Evolutionary conservation across 23 red algal species (phyloP).

Genomic region (Gracilariopsis chorda): DNA sequence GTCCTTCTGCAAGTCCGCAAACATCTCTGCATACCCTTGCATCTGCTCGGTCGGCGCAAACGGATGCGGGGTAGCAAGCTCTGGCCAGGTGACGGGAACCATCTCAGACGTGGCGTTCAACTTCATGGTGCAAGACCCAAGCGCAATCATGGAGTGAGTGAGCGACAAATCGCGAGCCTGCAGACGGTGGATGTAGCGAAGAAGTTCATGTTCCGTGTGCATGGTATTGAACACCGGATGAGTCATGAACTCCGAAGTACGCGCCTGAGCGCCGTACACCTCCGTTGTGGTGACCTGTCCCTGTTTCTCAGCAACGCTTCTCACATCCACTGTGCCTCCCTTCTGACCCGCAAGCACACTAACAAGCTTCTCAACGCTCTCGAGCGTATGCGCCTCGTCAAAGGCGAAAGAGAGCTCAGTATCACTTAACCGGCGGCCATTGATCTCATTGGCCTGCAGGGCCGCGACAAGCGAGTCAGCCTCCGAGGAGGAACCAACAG

Average conservation of each 20-base stretch:
- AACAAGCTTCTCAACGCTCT: constrained; percentile 65
- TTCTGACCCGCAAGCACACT: constrained; percentile 55
- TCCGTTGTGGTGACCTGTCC: neutral
- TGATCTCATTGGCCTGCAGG: constrained; percentile 69
- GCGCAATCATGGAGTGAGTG: constrained; percentile 98
- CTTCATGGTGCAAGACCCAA: constrained; percentile 99
- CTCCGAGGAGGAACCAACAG: constrained; percentile 26
- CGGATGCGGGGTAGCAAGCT: constrained; percentile 87
- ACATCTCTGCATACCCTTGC: constrained; percentile 86
- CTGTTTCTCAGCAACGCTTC: constrained; percentile 33
- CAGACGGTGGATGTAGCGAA: constrained; percentile 93
- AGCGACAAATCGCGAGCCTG: constrained; percentile 84
- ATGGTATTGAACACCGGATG: constrained; percentile 95
- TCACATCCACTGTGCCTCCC: constrained; percentile 18
- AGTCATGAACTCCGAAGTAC: constrained; percentile 86
- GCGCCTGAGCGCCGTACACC: constrained; percentile 40
- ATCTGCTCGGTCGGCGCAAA: constrained; percentile 96
- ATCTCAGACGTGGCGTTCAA: constrained; percentile 96
- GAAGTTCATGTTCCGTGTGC: constrained; percentile 97
- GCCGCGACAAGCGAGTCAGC: constrained; percentile 35
- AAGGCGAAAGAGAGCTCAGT: constrained; percentile 84
- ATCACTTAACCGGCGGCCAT: constrained; percentile 73
- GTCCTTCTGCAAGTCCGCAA: constrained; percentile 83
- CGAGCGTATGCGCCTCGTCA: constrained; percentile 86
- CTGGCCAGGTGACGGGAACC: constrained; percentile 96